Conservation (phyloP, 2,329 filamentous ascomycete species). For the Fusarium anguioides region DNA sequence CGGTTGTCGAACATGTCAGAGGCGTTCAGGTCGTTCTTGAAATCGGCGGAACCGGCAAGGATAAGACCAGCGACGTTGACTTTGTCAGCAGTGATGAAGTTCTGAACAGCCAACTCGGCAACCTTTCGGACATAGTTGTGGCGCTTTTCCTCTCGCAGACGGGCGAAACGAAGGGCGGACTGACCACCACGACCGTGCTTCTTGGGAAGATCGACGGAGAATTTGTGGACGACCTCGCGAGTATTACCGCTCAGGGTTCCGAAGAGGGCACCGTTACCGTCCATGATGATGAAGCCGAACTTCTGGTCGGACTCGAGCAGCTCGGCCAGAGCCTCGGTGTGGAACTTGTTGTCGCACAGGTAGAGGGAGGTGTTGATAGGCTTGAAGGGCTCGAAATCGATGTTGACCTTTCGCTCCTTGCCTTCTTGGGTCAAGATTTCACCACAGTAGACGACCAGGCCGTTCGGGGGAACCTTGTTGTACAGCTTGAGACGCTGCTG, state of each 20-base stretch:
- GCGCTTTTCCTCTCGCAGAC: conserved; percentile 98
- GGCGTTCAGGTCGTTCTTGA: conserved; percentile 98
- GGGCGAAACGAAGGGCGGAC: conserved; percentile 98
- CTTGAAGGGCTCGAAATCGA: conserved; percentile 99
- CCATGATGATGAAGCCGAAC: conserved; percentile 99
- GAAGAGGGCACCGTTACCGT: conserved; percentile 97
- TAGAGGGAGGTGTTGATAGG: conserved; percentile 99
- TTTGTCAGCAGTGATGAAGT: conserved; percentile 98
- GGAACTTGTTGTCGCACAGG: conserved; percentile 99
- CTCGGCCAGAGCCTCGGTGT: conserved; percentile 96
- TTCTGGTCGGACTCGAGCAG: conserved; percentile 98
- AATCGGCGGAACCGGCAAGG: conserved; percentile 96
- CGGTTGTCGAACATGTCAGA: conserved; percentile 97
- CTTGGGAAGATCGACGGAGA: conserved; percentile 98
- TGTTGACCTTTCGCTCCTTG: conserved; percentile 99
- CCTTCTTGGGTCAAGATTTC: conserved; percentile 99
- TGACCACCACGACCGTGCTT: conserved; percentile 99
- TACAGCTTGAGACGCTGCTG: conserved; percentile 99
- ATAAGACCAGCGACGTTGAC: conserved; percentile 97
- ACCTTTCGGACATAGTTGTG: conserved; percentile 99
- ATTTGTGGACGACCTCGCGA: conserved; percentile 96
- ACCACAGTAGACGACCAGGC: conserved; percentile 98
- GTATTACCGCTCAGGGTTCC: conserved; percentile 98
- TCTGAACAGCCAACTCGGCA: conserved; percentile 96
- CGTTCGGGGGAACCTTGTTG: conserved; percentile 98